Evolutionary conservation across 352 stramenopile species (phyloP).

Genomic region (Phytophthora melonis): DNA sequence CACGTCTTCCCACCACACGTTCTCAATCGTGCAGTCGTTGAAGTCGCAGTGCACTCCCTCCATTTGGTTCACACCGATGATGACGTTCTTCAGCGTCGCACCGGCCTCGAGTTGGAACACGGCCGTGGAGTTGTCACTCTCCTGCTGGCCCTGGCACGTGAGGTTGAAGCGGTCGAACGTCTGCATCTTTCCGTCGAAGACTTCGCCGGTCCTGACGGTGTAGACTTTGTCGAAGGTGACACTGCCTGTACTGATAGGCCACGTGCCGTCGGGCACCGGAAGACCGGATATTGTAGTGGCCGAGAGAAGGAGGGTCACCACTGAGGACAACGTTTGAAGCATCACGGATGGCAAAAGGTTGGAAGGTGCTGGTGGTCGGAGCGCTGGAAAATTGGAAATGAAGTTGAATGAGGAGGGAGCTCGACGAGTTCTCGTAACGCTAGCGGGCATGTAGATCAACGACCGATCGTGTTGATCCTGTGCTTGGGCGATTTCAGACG

Average conservation of each 20-base stretch:
- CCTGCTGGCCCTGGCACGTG: slow-evolving; percentile 45
- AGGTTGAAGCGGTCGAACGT: slow-evolving; percentile 44
- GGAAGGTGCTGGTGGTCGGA: no score
- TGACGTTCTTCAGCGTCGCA: slow-evolving; percentile 66
- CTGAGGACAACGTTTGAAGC: no score
- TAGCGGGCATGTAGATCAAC: no score
- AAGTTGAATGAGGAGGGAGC: no score
- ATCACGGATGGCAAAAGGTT: no score
- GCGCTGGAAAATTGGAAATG: no score
- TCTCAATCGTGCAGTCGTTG: slow-evolving; percentile 32
- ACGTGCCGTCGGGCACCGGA: slow-evolving; percentile 40
- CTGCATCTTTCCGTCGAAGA: slow-evolving; percentile 59
- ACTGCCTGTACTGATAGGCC: slow-evolving; percentile 38
- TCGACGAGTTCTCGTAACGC: no score
- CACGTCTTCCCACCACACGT: slow-evolving; percentile 43
- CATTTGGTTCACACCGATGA: slow-evolving; percentile 62
- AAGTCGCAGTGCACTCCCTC: slow-evolving; percentile 39
- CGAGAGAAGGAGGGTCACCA: no score
- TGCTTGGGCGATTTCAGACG: no score
- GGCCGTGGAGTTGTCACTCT: slow-evolving; percentile 34
- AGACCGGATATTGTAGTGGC: slow-evolving; percentile 15
- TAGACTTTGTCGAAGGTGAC: slow-evolving; percentile 39
- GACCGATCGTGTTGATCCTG: no score
- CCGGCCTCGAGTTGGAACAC: slow-evolving; percentile 58
- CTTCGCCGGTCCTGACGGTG: slow-evolving; percentile 45